Conservation (phyloP, 225 moss, liverwort and hornwort species). For the Marchantia paleacea region DNA sequence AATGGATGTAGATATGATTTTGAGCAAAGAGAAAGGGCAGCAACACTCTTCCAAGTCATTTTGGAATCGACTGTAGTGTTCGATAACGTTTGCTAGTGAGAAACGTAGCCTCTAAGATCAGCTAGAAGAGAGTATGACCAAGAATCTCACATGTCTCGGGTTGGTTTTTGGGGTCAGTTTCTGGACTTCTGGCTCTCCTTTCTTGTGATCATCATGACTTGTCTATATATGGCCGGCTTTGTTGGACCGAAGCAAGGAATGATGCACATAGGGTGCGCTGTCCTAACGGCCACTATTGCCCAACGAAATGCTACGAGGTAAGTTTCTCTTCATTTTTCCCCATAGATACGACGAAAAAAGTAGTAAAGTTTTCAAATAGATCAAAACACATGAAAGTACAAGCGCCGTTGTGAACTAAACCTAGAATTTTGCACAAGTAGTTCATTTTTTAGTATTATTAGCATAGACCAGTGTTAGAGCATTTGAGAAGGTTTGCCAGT, state of each 20-base stretch:
- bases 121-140: neutral
- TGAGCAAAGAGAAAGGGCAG: neutral
- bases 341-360: too few species aligned
- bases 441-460: too few species aligned
- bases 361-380: too few species aligned
- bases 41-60: neutral
- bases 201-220: slow-evolving; percentile 75
- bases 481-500: neutral
- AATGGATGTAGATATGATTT: neutral
- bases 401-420: neutral
- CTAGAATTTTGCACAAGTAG: neutral
- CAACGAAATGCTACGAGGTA: slow-evolving; percentile 85
- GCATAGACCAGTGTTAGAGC: neutral
- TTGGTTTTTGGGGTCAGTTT: slow-evolving; percentile 47
- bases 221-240: slow-evolving; percentile 60
- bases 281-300: slow-evolving; percentile 67
- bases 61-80: neutral
- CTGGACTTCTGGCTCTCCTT: slow-evolving; percentile 97
- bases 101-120: neutral
- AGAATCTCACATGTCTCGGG: neutral
- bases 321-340: neutral
- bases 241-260: slow-evolving; percentile 55
- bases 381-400: too few species aligned
- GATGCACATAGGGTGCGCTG: slow-evolving; percentile 61
- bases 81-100: neutral